Evolutionary conservation across 2,329 filamentous ascomycete genomes (phyloP), one percentile per base, ranked within the genome.

Genomic region (Colletotrichum falcatum): DNA sequence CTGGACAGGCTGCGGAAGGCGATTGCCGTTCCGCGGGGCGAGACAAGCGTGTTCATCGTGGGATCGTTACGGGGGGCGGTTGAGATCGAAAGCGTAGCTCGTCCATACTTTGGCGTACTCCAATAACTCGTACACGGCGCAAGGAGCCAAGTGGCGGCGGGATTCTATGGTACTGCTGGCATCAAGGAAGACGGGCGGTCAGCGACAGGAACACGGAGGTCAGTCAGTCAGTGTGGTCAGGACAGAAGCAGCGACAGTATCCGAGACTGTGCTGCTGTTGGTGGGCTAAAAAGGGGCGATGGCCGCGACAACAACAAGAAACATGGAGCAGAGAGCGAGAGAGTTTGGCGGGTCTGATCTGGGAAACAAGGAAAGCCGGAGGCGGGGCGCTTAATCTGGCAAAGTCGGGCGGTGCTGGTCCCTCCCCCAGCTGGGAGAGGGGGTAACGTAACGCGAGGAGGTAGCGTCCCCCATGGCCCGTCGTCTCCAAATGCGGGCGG

Each of bases 61-160:
- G 89, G 84, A 78, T 97, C 94, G 83, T 91, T 92, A 76, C 91
- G 89, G 66, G 89, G 75, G 93, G 93, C 81, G 92, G 90, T 81
- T 94, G 91, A 78, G 88, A 88, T 76, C 91, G 90, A 82, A 92
- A 95, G 80, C 91, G 91, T 81, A 93, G 85, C 82, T 94, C 92
- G 83, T 95, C 93, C 88, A 94, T 92, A 84, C 37, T 61, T 39
- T 35, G 64, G 51, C 88, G 78, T 79, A 76, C 77, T 80, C 82
- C 79, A 80, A 80, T 74, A 78, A 75, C 74, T 84, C 78, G 79
- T 84, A 84, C 82, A 83, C 76, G 76, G 76, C 77, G 67, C 75
- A 76, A 77, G 77, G 74, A 77, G 78, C 77, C 60, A 51, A 49
- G 44, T 33, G 75, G 75, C 74, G 71, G 74, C 73, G 73, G 74